Percentiles rank a stretch among this genome's conserved stretches.
phyloP scores from a whole-genome alignment of 192 early-diverging fungal genomes.

The Coemansia sp. region DNA sequence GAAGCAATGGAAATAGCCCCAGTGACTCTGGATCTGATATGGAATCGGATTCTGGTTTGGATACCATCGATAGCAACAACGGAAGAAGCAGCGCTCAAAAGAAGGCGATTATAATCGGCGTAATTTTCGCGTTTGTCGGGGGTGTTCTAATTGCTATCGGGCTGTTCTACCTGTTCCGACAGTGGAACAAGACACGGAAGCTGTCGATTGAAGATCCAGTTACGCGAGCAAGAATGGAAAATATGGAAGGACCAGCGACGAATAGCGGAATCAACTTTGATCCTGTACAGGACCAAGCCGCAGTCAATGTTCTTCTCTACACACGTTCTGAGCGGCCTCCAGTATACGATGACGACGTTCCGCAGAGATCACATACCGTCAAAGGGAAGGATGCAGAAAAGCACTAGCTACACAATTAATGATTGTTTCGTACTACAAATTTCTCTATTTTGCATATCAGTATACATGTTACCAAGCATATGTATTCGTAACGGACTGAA shows the following conservation, averaged over 20 bases:
- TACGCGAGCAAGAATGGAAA: not conserved
- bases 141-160: not conserved
- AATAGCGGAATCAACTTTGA: not conserved
- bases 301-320: not conserved
- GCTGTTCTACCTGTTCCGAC: not conserved
- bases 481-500: too few relatives aligned
- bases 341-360: too few relatives aligned
- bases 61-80: not conserved
- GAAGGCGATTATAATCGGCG: not conserved
- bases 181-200: not conserved
- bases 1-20: not conserved
- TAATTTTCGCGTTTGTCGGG: not conserved
- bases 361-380: too few relatives aligned
- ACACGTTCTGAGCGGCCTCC: too few relatives aligned
- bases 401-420: too few relatives aligned
- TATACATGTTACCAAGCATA: too few relatives aligned
- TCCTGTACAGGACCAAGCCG: not conserved
- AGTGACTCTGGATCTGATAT: not conserved
- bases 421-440: too few relatives aligned
- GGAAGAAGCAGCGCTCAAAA: not conserved
- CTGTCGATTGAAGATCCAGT: slow-evolving; percentile 1
- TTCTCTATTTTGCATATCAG: too few relatives aligned
- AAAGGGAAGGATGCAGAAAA: too few relatives aligned
- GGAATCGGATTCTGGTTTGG: not conserved
- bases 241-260: not conserved